These are phyloP conservation scores for Kwoniella dendrophila DNA, from an alignment of 768 basidiomycete species.

Conservation along the genomic window DNA sequence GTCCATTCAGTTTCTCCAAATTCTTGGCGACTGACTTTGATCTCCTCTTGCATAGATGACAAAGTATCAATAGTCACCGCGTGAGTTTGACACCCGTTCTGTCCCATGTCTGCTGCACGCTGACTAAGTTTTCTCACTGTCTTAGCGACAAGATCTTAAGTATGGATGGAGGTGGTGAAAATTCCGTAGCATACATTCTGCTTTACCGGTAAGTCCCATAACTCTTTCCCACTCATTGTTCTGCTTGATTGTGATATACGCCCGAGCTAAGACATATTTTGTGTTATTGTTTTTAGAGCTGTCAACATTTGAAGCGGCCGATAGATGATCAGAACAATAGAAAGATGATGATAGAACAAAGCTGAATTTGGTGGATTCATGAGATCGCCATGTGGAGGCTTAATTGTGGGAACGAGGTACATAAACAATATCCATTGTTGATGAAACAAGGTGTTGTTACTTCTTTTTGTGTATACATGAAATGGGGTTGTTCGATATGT, in stretches of 20 bases:
- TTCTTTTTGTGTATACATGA: conserved; percentile 8
- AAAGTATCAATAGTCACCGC: conserved; percentile 75
- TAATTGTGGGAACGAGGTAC: not conserved
- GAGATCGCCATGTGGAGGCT: not conserved
- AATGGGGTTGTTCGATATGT: not conserved
- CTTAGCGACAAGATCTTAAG: conserved; percentile 77
- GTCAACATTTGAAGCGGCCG: conserved; percentile 8
- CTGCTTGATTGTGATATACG: not conserved
- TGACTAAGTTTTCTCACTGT: conserved; percentile 34
- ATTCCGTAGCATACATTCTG: conserved; percentile 84
- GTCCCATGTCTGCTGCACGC: not conserved
- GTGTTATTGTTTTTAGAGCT: not conserved
- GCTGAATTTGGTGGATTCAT: not conserved
- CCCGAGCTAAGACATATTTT: conserved; percentile 16
- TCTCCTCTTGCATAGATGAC: conserved; percentile 62
- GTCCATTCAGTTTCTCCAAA: not conserved
- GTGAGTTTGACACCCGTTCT: conserved; percentile 20
- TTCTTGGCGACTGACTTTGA: not conserved
- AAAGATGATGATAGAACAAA: not conserved
- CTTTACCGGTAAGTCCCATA: conserved; percentile 61
- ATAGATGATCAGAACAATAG: not conserved
- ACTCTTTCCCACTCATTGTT: not conserved
- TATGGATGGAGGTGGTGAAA: conserved; percentile 88
- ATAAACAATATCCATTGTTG: not conserved
- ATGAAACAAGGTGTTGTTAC: conserved; percentile 8